Conservation (phyloP, 805 yeast species). For the Cyberlindnera euphorbiiphila region DNA sequence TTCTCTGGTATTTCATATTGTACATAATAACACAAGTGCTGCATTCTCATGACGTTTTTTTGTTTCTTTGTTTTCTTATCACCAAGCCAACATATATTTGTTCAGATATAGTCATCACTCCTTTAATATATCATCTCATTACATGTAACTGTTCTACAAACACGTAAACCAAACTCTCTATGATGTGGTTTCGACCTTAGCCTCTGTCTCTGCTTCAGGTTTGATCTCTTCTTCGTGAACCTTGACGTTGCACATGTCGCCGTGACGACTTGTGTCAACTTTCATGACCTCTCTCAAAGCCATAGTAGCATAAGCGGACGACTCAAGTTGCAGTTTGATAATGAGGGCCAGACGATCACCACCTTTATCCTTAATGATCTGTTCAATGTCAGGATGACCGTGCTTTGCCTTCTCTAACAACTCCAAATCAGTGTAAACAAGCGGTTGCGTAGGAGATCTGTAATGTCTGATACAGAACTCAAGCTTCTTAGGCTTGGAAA, state of each 20-base stretch:
- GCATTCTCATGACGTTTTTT: not conserved
- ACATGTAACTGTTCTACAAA: too few species aligned
- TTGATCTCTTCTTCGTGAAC: slow-evolving; percentile 9
- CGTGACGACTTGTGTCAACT: slow-evolving; percentile 59
- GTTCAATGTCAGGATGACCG: slow-evolving; percentile 17
- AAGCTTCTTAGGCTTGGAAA: slow-evolving; percentile 61
- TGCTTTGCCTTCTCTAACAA: slow-evolving; percentile 37
- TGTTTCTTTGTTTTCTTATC: too few species aligned
- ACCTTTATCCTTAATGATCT: slow-evolving; percentile 22
- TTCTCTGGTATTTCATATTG: not conserved
- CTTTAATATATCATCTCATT: too few species aligned
- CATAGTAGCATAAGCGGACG: slow-evolving; percentile 96
- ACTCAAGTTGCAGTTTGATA: slow-evolving; percentile 71
- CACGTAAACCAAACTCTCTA: not conserved
- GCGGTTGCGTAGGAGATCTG: slow-evolving; percentile 57
- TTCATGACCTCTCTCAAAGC: slow-evolving; percentile 88
- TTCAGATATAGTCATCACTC: not conserved
- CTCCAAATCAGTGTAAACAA: slow-evolving; percentile 77
- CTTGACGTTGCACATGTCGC: slow-evolving; percentile 43
- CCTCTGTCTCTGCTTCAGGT: not conserved
- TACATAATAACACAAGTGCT: too few species aligned
- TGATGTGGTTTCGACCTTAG: not conserved
- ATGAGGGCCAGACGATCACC: slow-evolving; percentile 62
- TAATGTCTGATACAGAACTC: slow-evolving; percentile 64
- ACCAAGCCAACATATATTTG: not conserved